A percentile compares a stretch with the other conserved stretches of the same genome.
Evolutionary conservation across 768 basidiomycete species (phyloP).

Genomic region (Leccinum broughii): DNA sequence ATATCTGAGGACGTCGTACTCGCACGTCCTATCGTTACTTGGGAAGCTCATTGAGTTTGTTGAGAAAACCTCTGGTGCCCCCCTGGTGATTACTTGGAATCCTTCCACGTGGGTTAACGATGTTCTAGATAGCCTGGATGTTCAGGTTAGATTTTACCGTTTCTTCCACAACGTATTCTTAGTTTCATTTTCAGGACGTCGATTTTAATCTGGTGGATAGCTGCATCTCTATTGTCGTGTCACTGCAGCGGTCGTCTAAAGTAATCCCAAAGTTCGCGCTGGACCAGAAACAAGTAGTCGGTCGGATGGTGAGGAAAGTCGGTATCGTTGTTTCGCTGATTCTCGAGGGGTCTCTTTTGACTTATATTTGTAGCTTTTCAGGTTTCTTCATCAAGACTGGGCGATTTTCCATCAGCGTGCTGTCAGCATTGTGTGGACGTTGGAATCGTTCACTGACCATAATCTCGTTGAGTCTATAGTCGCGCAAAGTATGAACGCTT

Average conservation of each 20-base stretch:
- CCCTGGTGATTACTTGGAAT: slow-evolving; percentile 53
- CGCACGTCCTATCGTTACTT: slow-evolving; percentile 52
- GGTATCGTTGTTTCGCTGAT: slow-evolving; percentile 8
- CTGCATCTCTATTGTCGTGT: slow-evolving; percentile 55
- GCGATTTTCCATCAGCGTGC: slow-evolving; percentile 79
- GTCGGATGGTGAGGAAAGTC: slow-evolving; percentile 58
- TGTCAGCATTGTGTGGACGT: slow-evolving; percentile 78
- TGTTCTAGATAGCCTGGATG: slow-evolving; percentile 53
- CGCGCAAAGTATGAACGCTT: slow-evolving; percentile 65
- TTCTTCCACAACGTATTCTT: not conserved
- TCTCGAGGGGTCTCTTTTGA: slow-evolving; percentile 1
- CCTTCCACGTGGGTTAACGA: slow-evolving; percentile 61
- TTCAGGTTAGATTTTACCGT: slow-evolving; percentile 45
- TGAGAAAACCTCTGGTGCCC: slow-evolving; percentile 30
- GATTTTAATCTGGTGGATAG: slow-evolving; percentile 73
- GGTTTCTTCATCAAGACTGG: slow-evolving; percentile 66
- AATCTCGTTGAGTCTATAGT: slow-evolving; percentile 79
- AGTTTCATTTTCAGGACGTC: slow-evolving; percentile 20
- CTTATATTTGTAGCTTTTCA: slow-evolving; percentile 53
- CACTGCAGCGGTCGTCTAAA: slow-evolving; percentile 49
- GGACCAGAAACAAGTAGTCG: slow-evolving; percentile 55
- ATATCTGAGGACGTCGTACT: slow-evolving; percentile 49
- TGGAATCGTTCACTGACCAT: slow-evolving; percentile 56
- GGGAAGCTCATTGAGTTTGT: slow-evolving; percentile 49
- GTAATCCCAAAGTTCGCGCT: slow-evolving; percentile 56